Evolutionary conservation across 2,329 filamentous ascomycete species (phyloP).

Genomic region (Aspergillus bombycis): DNA sequence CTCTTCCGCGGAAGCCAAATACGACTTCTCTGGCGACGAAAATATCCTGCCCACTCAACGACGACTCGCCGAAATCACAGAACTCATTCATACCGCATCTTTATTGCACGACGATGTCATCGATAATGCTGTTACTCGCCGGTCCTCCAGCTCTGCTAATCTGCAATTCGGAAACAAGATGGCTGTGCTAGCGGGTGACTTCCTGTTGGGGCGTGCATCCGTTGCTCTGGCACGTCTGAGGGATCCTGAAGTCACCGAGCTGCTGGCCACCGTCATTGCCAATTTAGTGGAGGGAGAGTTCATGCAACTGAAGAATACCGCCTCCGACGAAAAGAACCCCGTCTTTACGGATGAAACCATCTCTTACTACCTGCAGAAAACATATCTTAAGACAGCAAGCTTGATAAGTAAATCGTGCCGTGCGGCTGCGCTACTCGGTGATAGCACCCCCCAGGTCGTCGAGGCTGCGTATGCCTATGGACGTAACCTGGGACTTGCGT

Average conservation of each 20-base stretch:
- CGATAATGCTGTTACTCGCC: conserved; percentile 83
- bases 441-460: conserved; percentile 74
- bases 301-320: conserved; percentile 99
- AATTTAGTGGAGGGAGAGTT: conserved; percentile 98
- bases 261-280: conserved; percentile 93
- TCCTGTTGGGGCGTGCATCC: conserved; percentile 87
- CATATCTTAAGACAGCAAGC: conserved; percentile 94
- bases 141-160: conserved; percentile 85
- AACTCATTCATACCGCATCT: conserved; percentile 95
- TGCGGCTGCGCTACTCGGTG: conserved; percentile 82
- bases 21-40: conserved; percentile 51
- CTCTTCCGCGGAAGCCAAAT: conserved; percentile 39
- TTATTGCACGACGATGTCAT: conserved; percentile 98
- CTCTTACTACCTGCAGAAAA: conserved; percentile 95
- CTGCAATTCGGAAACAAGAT: conserved; percentile 98
- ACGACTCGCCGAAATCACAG: conserved; percentile 91
- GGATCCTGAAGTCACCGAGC: conserved; percentile 91
- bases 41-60: conserved; percentile 88
- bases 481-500: conserved; percentile 89
- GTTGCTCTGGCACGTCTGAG: conserved; percentile 88
- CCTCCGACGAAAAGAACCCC: conserved; percentile 80
- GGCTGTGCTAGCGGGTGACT: conserved; percentile 97
- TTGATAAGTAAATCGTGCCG: conserved; percentile 96
- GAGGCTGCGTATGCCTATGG: conserved; percentile 92
- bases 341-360: conserved; percentile 86